phyloP scores from a whole-genome alignment of 148 eudicot species.

The Camellia japonica region DNA sequence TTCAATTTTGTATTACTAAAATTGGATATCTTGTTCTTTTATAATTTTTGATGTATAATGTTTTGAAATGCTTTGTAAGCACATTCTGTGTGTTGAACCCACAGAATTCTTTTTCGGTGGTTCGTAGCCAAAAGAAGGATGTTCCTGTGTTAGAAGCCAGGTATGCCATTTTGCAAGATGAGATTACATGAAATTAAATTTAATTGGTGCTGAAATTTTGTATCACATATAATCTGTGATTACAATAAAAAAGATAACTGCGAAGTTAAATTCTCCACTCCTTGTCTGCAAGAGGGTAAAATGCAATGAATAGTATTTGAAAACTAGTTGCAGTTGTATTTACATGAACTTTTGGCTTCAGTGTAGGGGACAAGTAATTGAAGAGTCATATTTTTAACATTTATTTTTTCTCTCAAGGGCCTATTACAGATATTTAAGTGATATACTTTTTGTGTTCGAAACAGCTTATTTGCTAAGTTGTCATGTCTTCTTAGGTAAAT shows the following conservation, averaged over 20 bases:
- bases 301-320: not conserved
- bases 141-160: constrained; percentile 54
- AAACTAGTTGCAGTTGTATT: not conserved
- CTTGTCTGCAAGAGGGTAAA: too few relatives aligned
- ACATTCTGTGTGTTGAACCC: not conserved
- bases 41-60: not conserved
- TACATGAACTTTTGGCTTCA: not conserved
- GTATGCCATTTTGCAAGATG: constrained; percentile 37
- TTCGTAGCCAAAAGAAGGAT: constrained; percentile 51
- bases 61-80: not conserved
- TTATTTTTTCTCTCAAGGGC: not conserved
- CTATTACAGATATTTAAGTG: not conserved
- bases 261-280: too few relatives aligned
- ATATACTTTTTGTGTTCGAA: not conserved
- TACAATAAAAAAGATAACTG: not conserved
- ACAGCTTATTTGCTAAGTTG: not conserved
- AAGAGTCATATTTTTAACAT: not conserved
- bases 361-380: not conserved
- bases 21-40: constrained; percentile 2
- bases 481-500: too few relatives aligned
- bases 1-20: constrained; percentile 20
- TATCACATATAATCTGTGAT: not conserved
- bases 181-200: not conserved
- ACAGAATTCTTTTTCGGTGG: constrained; percentile 39
- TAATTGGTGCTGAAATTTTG: not conserved